These are phyloP conservation scores for Pouteria glomerata DNA, from an alignment of 148 eudicot species.

Conservation along the genomic window DNA sequence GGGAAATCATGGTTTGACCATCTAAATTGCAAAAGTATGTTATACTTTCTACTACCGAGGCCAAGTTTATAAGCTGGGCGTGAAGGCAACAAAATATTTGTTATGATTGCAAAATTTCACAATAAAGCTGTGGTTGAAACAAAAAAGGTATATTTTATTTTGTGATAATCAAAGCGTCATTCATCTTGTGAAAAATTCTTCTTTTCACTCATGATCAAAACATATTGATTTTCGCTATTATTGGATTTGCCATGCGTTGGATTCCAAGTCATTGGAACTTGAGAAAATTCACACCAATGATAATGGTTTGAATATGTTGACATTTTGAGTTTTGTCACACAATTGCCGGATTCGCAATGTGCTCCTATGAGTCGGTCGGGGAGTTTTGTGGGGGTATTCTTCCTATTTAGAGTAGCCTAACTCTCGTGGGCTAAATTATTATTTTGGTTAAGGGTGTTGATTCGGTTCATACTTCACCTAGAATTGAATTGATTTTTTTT, in stretches of 20 bases:
- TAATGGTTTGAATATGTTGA: neutral
- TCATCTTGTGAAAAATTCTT: neutral
- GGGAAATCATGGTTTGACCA: neutral
- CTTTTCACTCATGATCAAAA: neutral
- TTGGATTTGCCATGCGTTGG: neutral
- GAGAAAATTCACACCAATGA: neutral
- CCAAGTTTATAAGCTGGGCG: neutral
- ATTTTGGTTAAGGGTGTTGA: too few species aligned
- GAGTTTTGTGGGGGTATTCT: neutral
- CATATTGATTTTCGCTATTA: neutral
- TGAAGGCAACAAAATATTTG: neutral
- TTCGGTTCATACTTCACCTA: too few species aligned
- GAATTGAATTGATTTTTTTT: too few species aligned
- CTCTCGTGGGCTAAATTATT: too few species aligned
- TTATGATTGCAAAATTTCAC: neutral
- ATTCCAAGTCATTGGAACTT: neutral
- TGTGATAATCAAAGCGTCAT: neutral
- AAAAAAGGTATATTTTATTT: neutral
- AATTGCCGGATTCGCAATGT: neutral
- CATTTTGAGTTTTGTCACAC: neutral
- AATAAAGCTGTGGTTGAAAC: neutral
- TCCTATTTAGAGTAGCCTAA: too few species aligned
- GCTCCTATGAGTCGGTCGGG: neutral
- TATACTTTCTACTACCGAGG: neutral
- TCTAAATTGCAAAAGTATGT: neutral